Percentiles rank a stretch among this genome's conserved stretches.
phyloP scores from a whole-genome alignment of 805 yeast genomes.

The Wickerhamomyces ciferrii region DNA sequence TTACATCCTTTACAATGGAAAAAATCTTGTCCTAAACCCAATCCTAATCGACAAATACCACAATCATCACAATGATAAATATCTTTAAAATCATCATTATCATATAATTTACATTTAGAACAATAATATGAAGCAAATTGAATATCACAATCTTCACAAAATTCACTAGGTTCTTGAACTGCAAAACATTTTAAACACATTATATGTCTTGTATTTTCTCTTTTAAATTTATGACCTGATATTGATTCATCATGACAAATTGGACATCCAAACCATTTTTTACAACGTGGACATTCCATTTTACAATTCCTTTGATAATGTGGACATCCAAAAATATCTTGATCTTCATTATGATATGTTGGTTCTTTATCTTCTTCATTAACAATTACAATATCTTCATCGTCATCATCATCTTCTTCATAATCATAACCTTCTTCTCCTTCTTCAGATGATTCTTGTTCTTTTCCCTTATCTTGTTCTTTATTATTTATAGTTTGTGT shows the following conservation, averaged over 20 bases:
- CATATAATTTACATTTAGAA: conserved; percentile 72
- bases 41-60: conserved; percentile 88
- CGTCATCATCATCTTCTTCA: conserved; percentile 8
- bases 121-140: conserved; percentile 77
- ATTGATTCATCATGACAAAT: conserved; percentile 75
- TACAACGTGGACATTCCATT: conserved; percentile 72
- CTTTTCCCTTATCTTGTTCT: conserved; percentile 13
- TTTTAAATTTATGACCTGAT: conserved; percentile 47
- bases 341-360: conserved; percentile 38
- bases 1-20: conserved; percentile 90
- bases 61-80: conserved; percentile 92
- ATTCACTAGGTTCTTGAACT: conserved; percentile 68
- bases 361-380: conserved; percentile 43
- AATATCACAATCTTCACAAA: conserved; percentile 63
- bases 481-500: conserved; percentile 1
- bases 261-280: conserved; percentile 74
- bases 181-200: conserved; percentile 77
- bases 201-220: conserved; percentile 59
- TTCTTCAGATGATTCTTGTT: background rate
- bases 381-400: conserved; percentile 27
- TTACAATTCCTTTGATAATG: conserved; percentile 86
- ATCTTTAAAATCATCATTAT: conserved; percentile 71
- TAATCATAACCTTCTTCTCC: conserved; percentile 5
- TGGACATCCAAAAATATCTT: conserved; percentile 60
- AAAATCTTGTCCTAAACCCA: conserved; percentile 83